Evolutionary conservation across 2,329 filamentous ascomycete species (phyloP).

Genomic region (Simplicillium sp.): DNA sequence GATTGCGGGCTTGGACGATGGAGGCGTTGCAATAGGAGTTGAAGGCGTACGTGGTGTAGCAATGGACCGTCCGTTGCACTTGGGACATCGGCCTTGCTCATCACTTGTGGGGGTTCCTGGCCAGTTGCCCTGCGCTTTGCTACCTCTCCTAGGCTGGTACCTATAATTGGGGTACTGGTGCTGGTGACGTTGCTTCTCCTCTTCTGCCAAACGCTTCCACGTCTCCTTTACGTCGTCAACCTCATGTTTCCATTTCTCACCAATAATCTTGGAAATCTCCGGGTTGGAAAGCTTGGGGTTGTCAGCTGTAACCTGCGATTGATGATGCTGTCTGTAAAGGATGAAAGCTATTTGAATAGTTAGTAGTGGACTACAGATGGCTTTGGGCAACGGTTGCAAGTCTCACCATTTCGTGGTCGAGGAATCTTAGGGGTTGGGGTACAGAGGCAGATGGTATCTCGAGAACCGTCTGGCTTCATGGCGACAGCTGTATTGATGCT

Average conservation of each 20-base stretch:
- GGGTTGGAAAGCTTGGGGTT: constrained; percentile 90
- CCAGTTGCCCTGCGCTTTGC: constrained; percentile 19
- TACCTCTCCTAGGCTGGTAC: constrained; percentile 73
- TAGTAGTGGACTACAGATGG: not conserved
- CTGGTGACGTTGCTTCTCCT: constrained; percentile 85
- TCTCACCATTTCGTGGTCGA: constrained; percentile 49
- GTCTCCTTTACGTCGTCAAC: constrained; percentile 63
- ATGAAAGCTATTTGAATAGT: constrained; percentile 66
- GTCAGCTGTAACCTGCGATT: constrained; percentile 68
- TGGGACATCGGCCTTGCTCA: constrained; percentile 52
- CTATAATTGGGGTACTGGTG: constrained; percentile 88
- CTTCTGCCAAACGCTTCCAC: constrained; percentile 86
- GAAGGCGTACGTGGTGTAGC: constrained; percentile 51
- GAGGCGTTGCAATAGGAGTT: constrained; percentile 30
- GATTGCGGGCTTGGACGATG: constrained; percentile 16
- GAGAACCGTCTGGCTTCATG: constrained; percentile 18
- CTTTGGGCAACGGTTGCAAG: not conserved
- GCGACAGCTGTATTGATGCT: constrained; percentile 17
- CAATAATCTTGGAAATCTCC: constrained; percentile 95
- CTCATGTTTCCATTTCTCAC: constrained; percentile 80
- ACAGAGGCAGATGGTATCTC: constrained; percentile 45
- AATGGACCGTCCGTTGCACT: constrained; percentile 62
- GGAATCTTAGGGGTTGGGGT: constrained; percentile 48
- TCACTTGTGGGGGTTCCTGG: constrained; percentile 28
- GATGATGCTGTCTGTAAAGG: constrained; percentile 88